Evolutionary conservation across 2,329 filamentous ascomycete species (phyloP).

Genomic region (Harringtonia lauricola): DNA sequence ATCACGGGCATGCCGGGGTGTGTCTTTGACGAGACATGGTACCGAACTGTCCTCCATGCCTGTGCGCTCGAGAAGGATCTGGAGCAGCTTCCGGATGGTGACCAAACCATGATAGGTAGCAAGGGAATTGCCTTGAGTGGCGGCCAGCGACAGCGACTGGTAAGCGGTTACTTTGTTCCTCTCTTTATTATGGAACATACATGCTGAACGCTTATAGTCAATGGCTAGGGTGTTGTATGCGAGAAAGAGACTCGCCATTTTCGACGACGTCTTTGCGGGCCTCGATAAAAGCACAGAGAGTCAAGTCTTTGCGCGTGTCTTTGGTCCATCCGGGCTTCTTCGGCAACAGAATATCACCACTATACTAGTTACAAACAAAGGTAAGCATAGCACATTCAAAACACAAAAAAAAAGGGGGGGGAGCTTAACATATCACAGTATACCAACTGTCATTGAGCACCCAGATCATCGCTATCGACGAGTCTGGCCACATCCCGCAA

Average conservation of each 20-base stretch:
- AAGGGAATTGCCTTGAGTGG: conserved; percentile 16
- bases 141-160: conserved; percentile 18
- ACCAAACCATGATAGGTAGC: conserved; percentile 14
- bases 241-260: conserved; percentile 23
- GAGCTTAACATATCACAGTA: neutral
- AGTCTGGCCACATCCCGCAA: neutral
- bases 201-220: conserved; percentile 15
- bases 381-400: conserved; percentile 7
- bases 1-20: conserved; percentile 20
- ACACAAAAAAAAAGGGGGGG: neutral
- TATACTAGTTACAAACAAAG: conserved; percentile 29
- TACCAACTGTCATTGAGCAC: neutral
- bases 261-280: conserved; percentile 36
- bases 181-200: neutral
- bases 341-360: conserved; percentile 26
- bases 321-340: conserved; percentile 29
- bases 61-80: conserved; percentile 16
- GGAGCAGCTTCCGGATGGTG: conserved; percentile 13
- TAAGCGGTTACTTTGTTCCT: conserved; percentile 2
- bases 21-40: conserved; percentile 16
- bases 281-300: conserved; percentile 32
- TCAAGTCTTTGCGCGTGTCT: conserved; percentile 28
- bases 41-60: conserved; percentile 15
- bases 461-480: neutral
- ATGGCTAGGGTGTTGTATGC: conserved; percentile 35